A percentile compares a stretch with the other conserved stretches of the same genome.
These are phyloP conservation scores for Calcarisporium arbuscula DNA, from an alignment of 2,329 filamentous ascomycete species.

Conservation along the genomic window DNA sequence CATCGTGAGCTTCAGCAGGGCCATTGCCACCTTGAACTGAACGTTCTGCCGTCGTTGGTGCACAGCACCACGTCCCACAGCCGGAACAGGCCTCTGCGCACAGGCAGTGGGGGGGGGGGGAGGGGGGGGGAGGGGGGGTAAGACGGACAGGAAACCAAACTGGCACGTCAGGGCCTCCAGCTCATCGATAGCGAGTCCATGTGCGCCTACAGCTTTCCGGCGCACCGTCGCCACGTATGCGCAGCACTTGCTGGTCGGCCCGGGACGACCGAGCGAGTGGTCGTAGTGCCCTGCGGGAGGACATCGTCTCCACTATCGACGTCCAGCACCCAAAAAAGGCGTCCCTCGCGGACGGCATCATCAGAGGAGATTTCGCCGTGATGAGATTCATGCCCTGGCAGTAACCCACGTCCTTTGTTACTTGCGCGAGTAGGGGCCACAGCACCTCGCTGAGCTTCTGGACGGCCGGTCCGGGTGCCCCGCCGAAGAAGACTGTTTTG, in stretches of 20 bases:
- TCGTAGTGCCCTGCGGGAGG: slow-evolving; percentile 81
- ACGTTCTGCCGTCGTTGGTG: slow-evolving; percentile 79
- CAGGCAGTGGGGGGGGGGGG: slow-evolving; percentile 84
- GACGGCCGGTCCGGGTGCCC: slow-evolving; percentile 80
- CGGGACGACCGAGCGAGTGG: slow-evolving; percentile 74
- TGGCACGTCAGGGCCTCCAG: slow-evolving; percentile 90
- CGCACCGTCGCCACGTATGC: slow-evolving; percentile 77
- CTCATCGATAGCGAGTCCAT: slow-evolving; percentile 77
- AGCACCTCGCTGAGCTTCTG: slow-evolving; percentile 79
- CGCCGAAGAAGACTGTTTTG: slow-evolving; percentile 95
- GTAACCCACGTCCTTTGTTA: slow-evolving; percentile 85
- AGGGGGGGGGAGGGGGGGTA: no score
- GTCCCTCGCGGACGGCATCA: slow-evolving; percentile 88
- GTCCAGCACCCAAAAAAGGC: slow-evolving; percentile 91
- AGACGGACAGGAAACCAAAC: slow-evolving; percentile 93
- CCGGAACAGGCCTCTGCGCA: slow-evolving; percentile 88
- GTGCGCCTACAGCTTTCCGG: slow-evolving; percentile 72
- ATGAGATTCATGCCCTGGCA: slow-evolving; percentile 98
- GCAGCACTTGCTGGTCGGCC: slow-evolving; percentile 84
- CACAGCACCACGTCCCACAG: slow-evolving; percentile 96
- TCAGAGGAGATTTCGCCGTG: slow-evolving; percentile 79
- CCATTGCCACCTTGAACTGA: slow-evolving; percentile 93
- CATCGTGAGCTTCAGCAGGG: slow-evolving; percentile 82
- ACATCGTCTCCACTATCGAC: slow-evolving; percentile 87
- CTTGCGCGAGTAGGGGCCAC: slow-evolving; percentile 80